Percentiles rank a stretch among this genome's conserved stretches.
Evolutionary conservation across 345 rosid genomes (phyloP).

Genomic region (Chamaenerion angustifolium): DNA sequence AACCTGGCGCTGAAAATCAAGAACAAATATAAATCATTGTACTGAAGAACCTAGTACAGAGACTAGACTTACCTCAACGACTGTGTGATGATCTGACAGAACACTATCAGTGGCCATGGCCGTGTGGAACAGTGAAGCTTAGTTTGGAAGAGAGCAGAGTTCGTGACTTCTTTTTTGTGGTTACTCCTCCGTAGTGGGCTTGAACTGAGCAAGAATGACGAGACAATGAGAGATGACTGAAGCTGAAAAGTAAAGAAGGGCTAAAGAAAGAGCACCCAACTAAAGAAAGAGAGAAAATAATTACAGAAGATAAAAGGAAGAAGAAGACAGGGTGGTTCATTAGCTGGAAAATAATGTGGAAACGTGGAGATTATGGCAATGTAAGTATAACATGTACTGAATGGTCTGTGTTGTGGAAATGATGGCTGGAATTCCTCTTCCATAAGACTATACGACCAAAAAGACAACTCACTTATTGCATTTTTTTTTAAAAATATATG

Average conservation of each 20-base stretch:
- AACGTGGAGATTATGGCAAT: background rate
- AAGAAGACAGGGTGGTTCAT: conserved; percentile 10
- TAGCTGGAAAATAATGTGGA: conserved; percentile 7
- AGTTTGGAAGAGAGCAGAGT: background rate
- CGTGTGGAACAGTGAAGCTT: too few relatives aligned
- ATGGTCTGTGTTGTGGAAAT: background rate
- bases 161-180: background rate
- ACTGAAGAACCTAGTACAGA: too few relatives aligned
- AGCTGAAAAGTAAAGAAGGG: conserved; percentile 4
- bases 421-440: background rate
- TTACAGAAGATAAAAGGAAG: too few relatives aligned
- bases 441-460: background rate
- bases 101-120: conserved; percentile 20
- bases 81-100: conserved; percentile 12
- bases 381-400: too few relatives aligned
- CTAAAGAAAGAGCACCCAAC: conserved; percentile 1
- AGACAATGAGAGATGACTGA: conserved; percentile 6
- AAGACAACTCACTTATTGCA: conserved; percentile 12
- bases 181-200: background rate
- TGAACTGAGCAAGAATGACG: conserved; percentile 3
- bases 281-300: too few relatives aligned
- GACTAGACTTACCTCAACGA: conserved; percentile 12
- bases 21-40: background rate
- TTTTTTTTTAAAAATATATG: conserved; percentile 3
- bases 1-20: too few relatives aligned